Evolutionary conservation across 768 basidiomycete species (phyloP).

Genomic region (Crassisporium funariophilum): DNA sequence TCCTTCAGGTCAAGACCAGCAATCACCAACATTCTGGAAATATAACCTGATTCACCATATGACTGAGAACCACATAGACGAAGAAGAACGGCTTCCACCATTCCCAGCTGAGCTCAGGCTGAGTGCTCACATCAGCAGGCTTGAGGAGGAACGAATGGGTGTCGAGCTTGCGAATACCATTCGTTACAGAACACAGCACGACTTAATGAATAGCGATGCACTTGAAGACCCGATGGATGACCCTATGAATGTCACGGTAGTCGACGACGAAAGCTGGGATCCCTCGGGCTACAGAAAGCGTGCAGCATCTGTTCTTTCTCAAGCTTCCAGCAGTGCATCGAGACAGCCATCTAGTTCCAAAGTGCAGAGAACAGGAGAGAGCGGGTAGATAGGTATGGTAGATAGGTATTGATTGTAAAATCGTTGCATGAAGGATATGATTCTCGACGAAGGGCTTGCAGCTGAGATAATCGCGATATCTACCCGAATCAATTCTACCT

Average conservation of each 20-base stretch:
- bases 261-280: neutral
- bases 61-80: slow-evolving; percentile 1
- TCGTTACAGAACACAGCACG: neutral
- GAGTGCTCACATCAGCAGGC: neutral
- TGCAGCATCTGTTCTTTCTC: too few relatives aligned
- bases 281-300: neutral
- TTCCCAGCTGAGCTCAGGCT: slow-evolving; percentile 3
- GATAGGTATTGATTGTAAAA: too few relatives aligned
- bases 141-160: neutral
- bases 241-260: neutral
- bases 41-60: slow-evolving; percentile 18
- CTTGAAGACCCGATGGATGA: neutral
- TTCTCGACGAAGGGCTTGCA: too few relatives aligned
- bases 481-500: too few relatives aligned
- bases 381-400: neutral
- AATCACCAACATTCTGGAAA: slow-evolving; percentile 18
- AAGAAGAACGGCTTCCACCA: neutral
- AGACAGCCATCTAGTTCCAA: too few relatives aligned
- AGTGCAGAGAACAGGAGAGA: neutral
- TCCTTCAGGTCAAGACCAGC: slow-evolving; percentile 1
- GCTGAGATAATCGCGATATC: too few relatives aligned
- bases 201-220: neutral
- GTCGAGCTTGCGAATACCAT: neutral
- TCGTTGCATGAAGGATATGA: too few relatives aligned
- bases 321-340: too few relatives aligned